These are phyloP conservation scores for Graphilbum ipis-grandicollis DNA, from an alignment of 2,329 filamentous ascomycete genomes.

Conservation along the genomic window DNA sequence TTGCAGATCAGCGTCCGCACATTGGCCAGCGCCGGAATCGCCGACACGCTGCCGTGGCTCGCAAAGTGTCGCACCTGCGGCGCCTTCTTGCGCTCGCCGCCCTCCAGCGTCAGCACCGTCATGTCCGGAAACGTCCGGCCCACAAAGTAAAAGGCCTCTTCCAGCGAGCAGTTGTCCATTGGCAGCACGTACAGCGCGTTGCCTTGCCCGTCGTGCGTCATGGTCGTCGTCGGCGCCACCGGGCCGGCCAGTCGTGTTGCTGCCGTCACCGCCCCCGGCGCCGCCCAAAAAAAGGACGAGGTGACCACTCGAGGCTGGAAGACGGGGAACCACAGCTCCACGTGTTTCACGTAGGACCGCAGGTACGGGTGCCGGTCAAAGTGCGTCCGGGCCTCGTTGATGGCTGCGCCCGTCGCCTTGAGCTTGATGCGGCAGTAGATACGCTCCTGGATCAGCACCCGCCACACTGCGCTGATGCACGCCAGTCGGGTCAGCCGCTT, in stretches of 20 bases:
- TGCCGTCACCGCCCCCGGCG: conserved; percentile 23
- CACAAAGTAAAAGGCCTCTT: conserved; percentile 52
- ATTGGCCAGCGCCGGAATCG: conserved; percentile 24
- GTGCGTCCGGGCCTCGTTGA: conserved; percentile 42
- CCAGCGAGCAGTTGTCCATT: conserved; percentile 49
- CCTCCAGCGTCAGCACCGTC: conserved; percentile 53
- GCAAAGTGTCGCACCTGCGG: conserved; percentile 46
- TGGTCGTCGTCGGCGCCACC: conserved; percentile 10
- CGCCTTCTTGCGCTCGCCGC: conserved; percentile 60
- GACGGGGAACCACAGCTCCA: conserved; percentile 65
- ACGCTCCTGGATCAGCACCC: conserved; percentile 49
- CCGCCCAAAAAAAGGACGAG: no score
- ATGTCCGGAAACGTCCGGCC: conserved; percentile 39
- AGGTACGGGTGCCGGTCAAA: conserved; percentile 42
- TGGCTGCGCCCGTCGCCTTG: conserved; percentile 48
- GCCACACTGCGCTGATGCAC: conserved; percentile 45
- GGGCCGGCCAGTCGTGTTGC: no score
- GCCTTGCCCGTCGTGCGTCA: neutral
- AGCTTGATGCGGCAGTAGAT: conserved; percentile 63
- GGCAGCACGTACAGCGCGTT: conserved; percentile 33
- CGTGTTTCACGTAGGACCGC: conserved; percentile 47
- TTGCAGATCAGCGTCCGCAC: conserved; percentile 54
- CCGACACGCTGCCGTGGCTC: conserved; percentile 1
- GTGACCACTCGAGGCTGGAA: conserved; percentile 51
- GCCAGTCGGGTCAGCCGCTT: conserved; percentile 51